Evolutionary conservation across 2,329 filamentous ascomycete species (phyloP).

Genomic region (Plectosphaerella plurivora): DNA sequence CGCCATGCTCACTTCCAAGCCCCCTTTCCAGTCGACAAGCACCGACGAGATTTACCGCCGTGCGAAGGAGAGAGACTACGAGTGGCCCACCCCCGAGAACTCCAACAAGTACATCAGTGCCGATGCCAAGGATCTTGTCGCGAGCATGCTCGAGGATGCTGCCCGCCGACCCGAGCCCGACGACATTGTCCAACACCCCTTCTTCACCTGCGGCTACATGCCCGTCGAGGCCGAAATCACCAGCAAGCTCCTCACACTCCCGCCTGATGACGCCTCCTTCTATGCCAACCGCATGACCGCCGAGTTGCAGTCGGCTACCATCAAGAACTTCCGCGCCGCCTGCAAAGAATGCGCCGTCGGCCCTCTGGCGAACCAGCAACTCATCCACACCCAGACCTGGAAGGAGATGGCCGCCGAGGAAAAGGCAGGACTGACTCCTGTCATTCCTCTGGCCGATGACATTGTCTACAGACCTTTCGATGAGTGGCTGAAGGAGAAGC

Average conservation of each 20-base stretch:
- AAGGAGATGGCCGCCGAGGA: slow-evolving; percentile 66
- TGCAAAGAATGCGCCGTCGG: slow-evolving; percentile 57
- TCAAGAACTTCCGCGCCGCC: slow-evolving; percentile 50
- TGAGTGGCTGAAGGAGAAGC: slow-evolving; percentile 53
- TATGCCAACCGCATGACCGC: slow-evolving; percentile 43
- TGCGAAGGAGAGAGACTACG: slow-evolving; percentile 68
- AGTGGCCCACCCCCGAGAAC: slow-evolving; percentile 67
- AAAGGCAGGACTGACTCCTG: slow-evolving; percentile 59
- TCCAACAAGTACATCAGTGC: slow-evolving; percentile 67
- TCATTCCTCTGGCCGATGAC: slow-evolving; percentile 56
- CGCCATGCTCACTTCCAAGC: slow-evolving; percentile 93
- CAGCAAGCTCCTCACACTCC: slow-evolving; percentile 49
- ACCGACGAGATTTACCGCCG: slow-evolving; percentile 80
- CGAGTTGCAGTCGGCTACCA: slow-evolving; percentile 39
- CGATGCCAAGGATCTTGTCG: slow-evolving; percentile 74
- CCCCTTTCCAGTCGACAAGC: slow-evolving; percentile 90
- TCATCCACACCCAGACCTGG: slow-evolving; percentile 54
- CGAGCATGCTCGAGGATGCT: slow-evolving; percentile 70
- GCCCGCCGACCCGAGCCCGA: slow-evolving; percentile 72
- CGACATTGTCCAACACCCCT: slow-evolving; percentile 72
- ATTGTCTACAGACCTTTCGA: slow-evolving; percentile 63
- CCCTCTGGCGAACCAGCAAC: slow-evolving; percentile 42
- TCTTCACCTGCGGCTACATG: slow-evolving; percentile 74
- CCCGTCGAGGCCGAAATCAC: slow-evolving; percentile 58
- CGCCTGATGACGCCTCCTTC: slow-evolving; percentile 55